Conservation (phyloP, 495 filamentous ascomycete species). For the Neurospora sp. region DNA sequence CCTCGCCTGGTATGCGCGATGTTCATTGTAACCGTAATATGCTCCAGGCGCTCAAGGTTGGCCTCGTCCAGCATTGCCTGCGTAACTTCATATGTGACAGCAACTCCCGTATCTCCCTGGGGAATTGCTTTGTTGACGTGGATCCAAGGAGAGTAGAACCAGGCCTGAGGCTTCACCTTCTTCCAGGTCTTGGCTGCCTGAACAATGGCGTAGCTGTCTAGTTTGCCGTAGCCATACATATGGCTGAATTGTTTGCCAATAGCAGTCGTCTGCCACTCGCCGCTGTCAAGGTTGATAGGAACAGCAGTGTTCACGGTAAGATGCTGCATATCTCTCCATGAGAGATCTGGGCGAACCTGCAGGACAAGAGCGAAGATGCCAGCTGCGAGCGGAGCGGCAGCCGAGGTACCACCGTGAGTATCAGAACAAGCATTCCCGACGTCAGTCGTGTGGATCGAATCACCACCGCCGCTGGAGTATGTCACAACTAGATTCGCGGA, state of each 20-base stretch:
- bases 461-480: constrained; percentile 82
- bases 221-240: constrained; percentile 88
- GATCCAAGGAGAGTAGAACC: constrained; percentile 88
- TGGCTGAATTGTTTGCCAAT: constrained; percentile 85
- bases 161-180: constrained; percentile 91
- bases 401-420: constrained; percentile 88
- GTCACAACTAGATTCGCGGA: constrained; percentile 92
- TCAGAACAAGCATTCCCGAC: constrained; percentile 77
- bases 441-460: constrained; percentile 93
- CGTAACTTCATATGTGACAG: constrained; percentile 69
- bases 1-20: constrained; percentile 75
- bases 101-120: constrained; percentile 71
- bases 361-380: constrained; percentile 91
- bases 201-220: constrained; percentile 79
- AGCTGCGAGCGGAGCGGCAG: constrained; percentile 83
- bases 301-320: constrained; percentile 77
- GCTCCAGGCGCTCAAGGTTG: constrained; percentile 79
- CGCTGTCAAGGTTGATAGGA: constrained; percentile 62
- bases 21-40: constrained; percentile 98
- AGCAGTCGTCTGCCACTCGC: constrained; percentile 65
- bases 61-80: constrained; percentile 62
- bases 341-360: constrained; percentile 73
- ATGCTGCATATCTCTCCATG: constrained; percentile 93
- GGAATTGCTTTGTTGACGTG: constrained; percentile 80
- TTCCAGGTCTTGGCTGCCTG: constrained; percentile 79